Evolutionary conservation across 2,329 filamentous ascomycete genomes (phyloP).

Genomic region (Cyphellophora attinorum): DNA sequence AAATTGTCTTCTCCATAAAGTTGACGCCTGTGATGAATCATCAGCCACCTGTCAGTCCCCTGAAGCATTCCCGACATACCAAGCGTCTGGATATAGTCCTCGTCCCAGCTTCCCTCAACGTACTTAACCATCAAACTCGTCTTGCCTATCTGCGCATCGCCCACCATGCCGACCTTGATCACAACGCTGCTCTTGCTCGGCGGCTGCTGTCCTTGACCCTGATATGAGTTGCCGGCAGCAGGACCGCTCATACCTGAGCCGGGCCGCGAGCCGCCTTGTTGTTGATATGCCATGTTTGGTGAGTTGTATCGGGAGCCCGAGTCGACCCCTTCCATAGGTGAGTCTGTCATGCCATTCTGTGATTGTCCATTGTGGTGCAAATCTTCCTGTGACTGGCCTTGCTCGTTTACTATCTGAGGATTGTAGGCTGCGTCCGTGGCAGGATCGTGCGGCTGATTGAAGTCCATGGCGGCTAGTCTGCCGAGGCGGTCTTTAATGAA

Average conservation of each 20-base stretch:
- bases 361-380: constrained; percentile 10
- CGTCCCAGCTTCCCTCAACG: constrained; percentile 98
- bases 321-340: constrained; percentile 40
- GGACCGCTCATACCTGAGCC: constrained; percentile 38
- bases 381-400: constrained; percentile 15
- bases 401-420: constrained; percentile 17
- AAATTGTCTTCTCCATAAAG: constrained; percentile 99
- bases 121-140: constrained; percentile 99
- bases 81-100: constrained; percentile 97
- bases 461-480: constrained; percentile 6
- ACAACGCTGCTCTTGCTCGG: constrained; percentile 61
- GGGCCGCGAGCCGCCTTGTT: constrained; percentile 35
- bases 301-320: constrained; percentile 29
- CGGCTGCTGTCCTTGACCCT: constrained; percentile 29
- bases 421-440: constrained; percentile 15
- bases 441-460: constrained; percentile 1
- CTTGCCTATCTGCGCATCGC: constrained; percentile 97
- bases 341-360: constrained; percentile 32
- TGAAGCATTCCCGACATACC: constrained; percentile 40
- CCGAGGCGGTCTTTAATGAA: too few species aligned
- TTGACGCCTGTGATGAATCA: constrained; percentile 62
- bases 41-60: constrained; percentile 1
- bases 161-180: constrained; percentile 99
- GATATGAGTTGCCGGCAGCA: constrained; percentile 28
- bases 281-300: constrained; percentile 31